Base-by-base conservation (phyloP, 306 rosid species). In the Quercus mongolica region DNA sequence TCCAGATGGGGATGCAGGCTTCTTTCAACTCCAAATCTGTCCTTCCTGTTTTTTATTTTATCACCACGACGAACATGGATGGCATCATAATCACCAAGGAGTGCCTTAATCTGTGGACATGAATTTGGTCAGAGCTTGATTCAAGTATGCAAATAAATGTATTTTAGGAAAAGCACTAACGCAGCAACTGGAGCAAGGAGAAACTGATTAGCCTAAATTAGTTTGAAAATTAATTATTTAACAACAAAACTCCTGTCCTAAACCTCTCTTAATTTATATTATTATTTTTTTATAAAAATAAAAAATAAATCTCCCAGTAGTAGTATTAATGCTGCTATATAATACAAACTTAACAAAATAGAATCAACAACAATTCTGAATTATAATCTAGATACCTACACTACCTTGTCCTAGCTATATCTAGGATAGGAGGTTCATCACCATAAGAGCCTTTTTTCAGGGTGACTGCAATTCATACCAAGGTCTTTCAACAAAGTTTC, bases 61-160 rank as follows among this genome's bases (percentile, higher is more conserved):
- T 96, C 99, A 26, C 99, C 99, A 15, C 98, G 99, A 73, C 98
- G 98, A 81, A 93, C 99, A 86, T 96, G 99, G 74, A 96, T 90
- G 83, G 98, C 97, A 69, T 89, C 93, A 78, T 88, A 92, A 69
- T 90, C 89, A 28, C 92, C 91, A 41, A 89, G 97, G 30, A 41
- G 74, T 17, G 76, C 86, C 73, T 87, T 89, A 76, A 92, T 80
- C 97, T 92, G 84, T 55, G 26, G 73, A 62, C 69, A 80, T 28
- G 55, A 74, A 14, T 23, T 11, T 68, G 56, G 82, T 56, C 44
- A 83, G 83, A 79, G 26, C 74, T 55, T 69, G 76, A 77, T 74
- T 13, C 41, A 5, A 52, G 3, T 46, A 0, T 26, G 69, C 74
- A 65, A 51, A 5, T 8, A 25, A 61, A 5, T 21, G 65, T 59